Base-by-base conservation (phyloP, 2,329 filamentous ascomycete genomes). In the Phaeophleospora eucalypticola region DNA sequence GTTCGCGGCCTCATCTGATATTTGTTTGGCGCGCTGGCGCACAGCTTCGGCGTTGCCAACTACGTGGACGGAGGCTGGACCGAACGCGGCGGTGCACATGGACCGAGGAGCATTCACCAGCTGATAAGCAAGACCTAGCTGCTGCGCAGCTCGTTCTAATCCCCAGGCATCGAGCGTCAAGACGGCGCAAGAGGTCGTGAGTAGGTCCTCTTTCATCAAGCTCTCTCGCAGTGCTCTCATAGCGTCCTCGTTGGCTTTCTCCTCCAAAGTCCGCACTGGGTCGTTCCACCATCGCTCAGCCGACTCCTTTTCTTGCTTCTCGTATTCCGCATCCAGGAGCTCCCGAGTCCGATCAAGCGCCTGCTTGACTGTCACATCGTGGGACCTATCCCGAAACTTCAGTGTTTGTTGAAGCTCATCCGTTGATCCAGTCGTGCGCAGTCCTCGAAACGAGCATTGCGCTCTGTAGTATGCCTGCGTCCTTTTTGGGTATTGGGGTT, bases 1-100 rank as follows among this genome's bases (percentile, higher is more conserved):
- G 4, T 34, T 16, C 9, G 63, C 59, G 24, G 69, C 65, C 19
- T 41, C n/a, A 7, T 36, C 38, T 10, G 16, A 17, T 4, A 46
- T 14, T 21, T 41, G 33, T 15, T 35, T 35, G 6, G 29, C 44
- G 12, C 34, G n/a, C 29, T 34, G 17, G 10, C 17, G 16, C 7
- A 46, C 37, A 20, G 33, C 21, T 14, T 7, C 19, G 14, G 37
- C 44, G 36, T 41, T 12, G 2, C 37, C 44, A 21, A 46, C 27
- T 15, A 46, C n/a, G 3, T 42, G 21, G 20, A 12, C 24, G 24
- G 24, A 6, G 21, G n/a, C n/a, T 14, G n/a, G n/a, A n/a, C n/a
- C n/a, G n/a, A n/a, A n/a, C n/a, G n/a, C n/a, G n/a, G n/a, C n/a
- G n/a, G n/a, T 14, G n/a, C 29, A 32, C 39, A 42, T 19, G 17